Conservation (phyloP, 2,329 filamentous ascomycete genomes). For the Furcasterigmium furcatum region DNA sequence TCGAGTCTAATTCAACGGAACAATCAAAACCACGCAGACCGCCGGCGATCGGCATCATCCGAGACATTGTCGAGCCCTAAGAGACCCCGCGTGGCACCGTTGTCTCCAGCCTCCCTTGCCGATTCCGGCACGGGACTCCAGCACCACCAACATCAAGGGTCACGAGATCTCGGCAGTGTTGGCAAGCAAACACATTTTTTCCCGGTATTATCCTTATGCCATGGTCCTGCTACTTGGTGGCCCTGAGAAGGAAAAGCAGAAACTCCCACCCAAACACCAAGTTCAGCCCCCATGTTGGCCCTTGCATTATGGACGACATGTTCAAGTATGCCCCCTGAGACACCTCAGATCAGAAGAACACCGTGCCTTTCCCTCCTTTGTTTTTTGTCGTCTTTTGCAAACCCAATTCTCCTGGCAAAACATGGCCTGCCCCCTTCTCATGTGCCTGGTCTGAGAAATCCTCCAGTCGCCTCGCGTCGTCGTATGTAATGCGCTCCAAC, state of each 20-base stretch:
- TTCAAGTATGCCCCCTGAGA: background rate
- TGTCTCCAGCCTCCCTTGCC: too few relatives aligned
- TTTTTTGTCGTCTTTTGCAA: slow-evolving; percentile 5
- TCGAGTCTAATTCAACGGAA: too few relatives aligned
- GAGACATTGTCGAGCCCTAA: too few relatives aligned
- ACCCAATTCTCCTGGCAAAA: background rate
- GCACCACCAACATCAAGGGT: too few relatives aligned
- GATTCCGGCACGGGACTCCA: too few relatives aligned
- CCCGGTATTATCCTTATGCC: background rate
- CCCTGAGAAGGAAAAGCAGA: slow-evolving; percentile 6
- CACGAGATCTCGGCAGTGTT: too few relatives aligned
- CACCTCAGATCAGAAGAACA: background rate
- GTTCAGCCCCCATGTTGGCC: background rate
- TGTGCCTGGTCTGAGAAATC: too few relatives aligned
- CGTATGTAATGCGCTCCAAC: background rate
- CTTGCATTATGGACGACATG: background rate
- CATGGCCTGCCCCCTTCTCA: background rate
- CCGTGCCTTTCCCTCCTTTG: slow-evolving; percentile 5
- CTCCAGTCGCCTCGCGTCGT: too few relatives aligned
- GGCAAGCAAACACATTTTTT: too few relatives aligned
- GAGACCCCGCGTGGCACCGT: too few relatives aligned
- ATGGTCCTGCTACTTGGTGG: background rate
- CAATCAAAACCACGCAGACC: too few relatives aligned
- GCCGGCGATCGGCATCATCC: too few relatives aligned
- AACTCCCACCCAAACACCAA: slow-evolving; percentile 1